phyloP scores from a whole-genome alignment of 176 grass and related monocot species.

The Elymus sibiricus region DNA sequence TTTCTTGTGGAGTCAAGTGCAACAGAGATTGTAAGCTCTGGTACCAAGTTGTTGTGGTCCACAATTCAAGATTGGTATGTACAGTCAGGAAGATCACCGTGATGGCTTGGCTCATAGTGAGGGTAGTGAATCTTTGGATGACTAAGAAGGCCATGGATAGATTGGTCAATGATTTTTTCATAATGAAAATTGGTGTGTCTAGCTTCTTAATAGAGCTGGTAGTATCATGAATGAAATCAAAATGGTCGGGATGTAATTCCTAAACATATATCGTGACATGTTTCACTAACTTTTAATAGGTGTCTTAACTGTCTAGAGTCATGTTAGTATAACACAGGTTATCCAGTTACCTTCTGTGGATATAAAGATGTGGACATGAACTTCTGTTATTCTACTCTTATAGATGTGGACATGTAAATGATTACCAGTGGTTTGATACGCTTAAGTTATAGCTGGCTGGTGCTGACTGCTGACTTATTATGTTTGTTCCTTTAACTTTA shows the following conservation, averaged over 20 bases:
- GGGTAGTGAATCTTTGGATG: neutral
- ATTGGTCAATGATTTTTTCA: neutral
- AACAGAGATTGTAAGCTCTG: neutral
- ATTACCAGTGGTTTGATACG: neutral
- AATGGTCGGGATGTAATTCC: neutral
- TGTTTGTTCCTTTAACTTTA: neutral
- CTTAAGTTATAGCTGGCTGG: too few relatives aligned
- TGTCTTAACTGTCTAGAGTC: too few relatives aligned
- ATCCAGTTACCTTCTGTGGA: neutral
- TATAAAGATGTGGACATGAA: too few relatives aligned
- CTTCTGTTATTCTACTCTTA: neutral
- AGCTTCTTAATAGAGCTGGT: neutral
- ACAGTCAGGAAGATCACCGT: neutral
- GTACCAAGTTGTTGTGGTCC: neutral
- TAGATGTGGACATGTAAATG: too few relatives aligned
- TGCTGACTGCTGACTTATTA: neutral
- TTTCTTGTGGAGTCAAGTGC: neutral
- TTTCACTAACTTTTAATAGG: too few relatives aligned
- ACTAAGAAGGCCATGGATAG: neutral
- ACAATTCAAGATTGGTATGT: neutral
- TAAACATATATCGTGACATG: neutral
- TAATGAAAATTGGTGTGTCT: neutral
- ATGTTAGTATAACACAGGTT: neutral
- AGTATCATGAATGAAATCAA: neutral
- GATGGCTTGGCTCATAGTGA: neutral